Conservation (phyloP, 73 alveolate species). For the Tetrahymena elliotti region DNA sequence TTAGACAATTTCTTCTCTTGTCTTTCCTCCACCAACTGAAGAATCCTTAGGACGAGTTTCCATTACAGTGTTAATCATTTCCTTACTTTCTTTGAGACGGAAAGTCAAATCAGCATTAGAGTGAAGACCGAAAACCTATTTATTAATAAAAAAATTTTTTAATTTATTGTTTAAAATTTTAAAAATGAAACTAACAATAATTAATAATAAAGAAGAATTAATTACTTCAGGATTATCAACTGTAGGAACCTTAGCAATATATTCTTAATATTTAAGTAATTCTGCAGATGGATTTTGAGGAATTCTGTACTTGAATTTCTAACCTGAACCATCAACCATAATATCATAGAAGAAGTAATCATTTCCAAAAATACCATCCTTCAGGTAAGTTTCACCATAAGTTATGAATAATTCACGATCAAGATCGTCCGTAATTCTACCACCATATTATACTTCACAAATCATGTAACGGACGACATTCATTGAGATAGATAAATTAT, state of each 20-base stretch:
- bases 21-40: slow-evolving; percentile 96
- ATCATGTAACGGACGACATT: slow-evolving; percentile 97
- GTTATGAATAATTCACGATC: slow-evolving; percentile 91
- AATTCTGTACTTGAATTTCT: slow-evolving; percentile 88
- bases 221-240: slow-evolving; percentile 89
- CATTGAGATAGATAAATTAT: slow-evolving; percentile 75
- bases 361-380: slow-evolving; percentile 59
- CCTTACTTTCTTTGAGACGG: slow-evolving; percentile 97
- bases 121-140: slow-evolving; percentile 94
- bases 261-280: slow-evolving; percentile 79
- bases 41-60: slow-evolving; percentile 99
- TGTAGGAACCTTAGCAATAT: slow-evolving; percentile 91
- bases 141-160: not conserved
- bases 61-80: slow-evolving; percentile 95
- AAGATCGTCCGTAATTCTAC: slow-evolving; percentile 98
- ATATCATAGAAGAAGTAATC: slow-evolving; percentile 31
- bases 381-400: slow-evolving; percentile 70
- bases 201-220: not conserved
- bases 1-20: slow-evolving; percentile 74
- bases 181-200: not conserved
- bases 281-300: slow-evolving; percentile 85
- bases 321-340: slow-evolving; percentile 29
- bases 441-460: slow-evolving; percentile 98
- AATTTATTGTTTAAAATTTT: not conserved
- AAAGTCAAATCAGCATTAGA: slow-evolving; percentile 99